These are phyloP conservation scores for Psilocybe azurescens DNA, from an alignment of 768 basidiomycete genomes.

Conservation along the genomic window DNA sequence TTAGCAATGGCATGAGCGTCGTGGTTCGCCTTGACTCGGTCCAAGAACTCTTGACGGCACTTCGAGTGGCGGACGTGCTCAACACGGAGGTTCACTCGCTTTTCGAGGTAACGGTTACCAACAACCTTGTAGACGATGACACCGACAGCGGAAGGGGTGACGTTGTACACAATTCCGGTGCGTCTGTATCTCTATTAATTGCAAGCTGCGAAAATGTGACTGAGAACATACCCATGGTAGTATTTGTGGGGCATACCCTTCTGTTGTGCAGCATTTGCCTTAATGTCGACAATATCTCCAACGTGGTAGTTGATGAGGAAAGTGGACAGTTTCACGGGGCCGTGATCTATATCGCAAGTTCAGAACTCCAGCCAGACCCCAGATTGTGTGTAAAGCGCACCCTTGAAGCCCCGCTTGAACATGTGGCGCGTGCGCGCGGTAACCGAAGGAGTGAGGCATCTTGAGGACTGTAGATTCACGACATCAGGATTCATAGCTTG, in stretches of 20 bases:
- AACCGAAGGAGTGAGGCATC: slow-evolving; percentile 99
- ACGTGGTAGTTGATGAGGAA: slow-evolving; percentile 93
- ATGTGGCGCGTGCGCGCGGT: slow-evolving; percentile 99
- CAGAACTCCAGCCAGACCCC: slow-evolving; percentile 11
- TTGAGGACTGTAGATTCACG: slow-evolving; percentile 53
- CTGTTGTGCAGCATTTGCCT: slow-evolving; percentile 98
- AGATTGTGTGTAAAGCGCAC: slow-evolving; percentile 48
- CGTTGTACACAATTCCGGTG: slow-evolving; percentile 98
- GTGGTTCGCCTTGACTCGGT: slow-evolving; percentile 93
- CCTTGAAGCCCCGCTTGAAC: slow-evolving; percentile 99
- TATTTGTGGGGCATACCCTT: slow-evolving; percentile 99
- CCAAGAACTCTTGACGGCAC: slow-evolving; percentile 97
- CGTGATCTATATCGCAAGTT: slow-evolving; percentile 69
- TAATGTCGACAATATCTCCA: slow-evolving; percentile 99
- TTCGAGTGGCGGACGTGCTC: slow-evolving; percentile 97
- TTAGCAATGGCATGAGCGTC: slow-evolving; percentile 83
- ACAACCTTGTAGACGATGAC: slow-evolving; percentile 99
- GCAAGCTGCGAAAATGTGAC: not conserved
- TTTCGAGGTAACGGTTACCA: slow-evolving; percentile 98
- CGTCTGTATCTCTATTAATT: slow-evolving; percentile 55
- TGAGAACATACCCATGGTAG: slow-evolving; percentile 85
- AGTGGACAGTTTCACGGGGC: slow-evolving; percentile 88
- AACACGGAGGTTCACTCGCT: slow-evolving; percentile 97
- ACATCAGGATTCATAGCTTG: slow-evolving; percentile 10
- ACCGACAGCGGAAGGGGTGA: slow-evolving; percentile 92